Conservation (phyloP, 2,329 filamentous ascomycete genomes). For the Apiospora rasikravindrae region DNA sequence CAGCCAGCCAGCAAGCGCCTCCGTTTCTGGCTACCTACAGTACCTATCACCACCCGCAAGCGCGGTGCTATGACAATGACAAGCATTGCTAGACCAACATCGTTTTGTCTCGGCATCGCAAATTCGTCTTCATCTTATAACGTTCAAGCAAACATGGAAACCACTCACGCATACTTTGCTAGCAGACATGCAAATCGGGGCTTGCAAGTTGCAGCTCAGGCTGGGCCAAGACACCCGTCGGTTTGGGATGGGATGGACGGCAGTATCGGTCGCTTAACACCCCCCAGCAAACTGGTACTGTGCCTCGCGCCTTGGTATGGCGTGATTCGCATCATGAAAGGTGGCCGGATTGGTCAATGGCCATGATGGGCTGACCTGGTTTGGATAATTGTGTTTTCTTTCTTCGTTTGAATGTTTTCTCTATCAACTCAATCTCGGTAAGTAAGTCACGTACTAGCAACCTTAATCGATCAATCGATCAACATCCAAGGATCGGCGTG, state of each 20-base stretch:
- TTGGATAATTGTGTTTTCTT: neutral
- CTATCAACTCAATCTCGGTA: neutral
- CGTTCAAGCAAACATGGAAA: neutral
- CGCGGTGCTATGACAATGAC: neutral
- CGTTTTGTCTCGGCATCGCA: neutral
- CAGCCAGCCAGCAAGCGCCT: slow-evolving; percentile 13
- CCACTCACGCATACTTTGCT: neutral
- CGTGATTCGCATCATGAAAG: slow-evolving; percentile 15
- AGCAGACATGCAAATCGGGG: neutral
- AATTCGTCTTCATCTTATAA: neutral
- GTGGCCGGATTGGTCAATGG: slow-evolving; percentile 14
- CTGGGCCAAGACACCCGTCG: slow-evolving; percentile 1
- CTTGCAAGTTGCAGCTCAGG: neutral
- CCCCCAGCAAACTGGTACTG: neutral
- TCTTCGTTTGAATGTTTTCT: neutral
- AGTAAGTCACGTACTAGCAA: neutral
- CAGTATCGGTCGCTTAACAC: slow-evolving; percentile 6
- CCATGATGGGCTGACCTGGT: slow-evolving; percentile 1
- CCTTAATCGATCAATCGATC: neutral
- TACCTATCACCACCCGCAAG: neutral
- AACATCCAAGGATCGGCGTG: neutral
- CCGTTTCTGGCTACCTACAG: neutral
- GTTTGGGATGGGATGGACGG: slow-evolving; percentile 1
- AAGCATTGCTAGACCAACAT: slow-evolving; percentile 10
- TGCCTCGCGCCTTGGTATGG: slow-evolving; percentile 11